Evolutionary conservation across 495 filamentous ascomycete genomes (phyloP).

Genomic region (Penicillium bialowiezense): DNA sequence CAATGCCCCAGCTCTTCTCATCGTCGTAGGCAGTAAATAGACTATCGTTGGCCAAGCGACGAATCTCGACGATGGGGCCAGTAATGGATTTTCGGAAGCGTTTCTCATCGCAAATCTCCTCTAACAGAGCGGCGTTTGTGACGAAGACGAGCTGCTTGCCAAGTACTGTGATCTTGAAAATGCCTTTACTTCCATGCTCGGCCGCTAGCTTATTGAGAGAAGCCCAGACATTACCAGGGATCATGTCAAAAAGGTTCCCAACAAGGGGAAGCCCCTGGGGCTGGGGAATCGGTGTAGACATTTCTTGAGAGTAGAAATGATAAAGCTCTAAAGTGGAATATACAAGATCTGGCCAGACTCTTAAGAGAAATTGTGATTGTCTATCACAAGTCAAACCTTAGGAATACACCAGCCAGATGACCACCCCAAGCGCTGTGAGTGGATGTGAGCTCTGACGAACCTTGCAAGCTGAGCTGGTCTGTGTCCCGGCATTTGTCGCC

Average conservation of each 20-base stretch:
- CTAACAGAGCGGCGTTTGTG: conserved; percentile 52
- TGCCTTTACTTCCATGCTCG: conserved; percentile 54
- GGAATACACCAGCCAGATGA: too few relatives aligned
- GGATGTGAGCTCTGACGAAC: too few relatives aligned
- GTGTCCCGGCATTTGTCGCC: too few relatives aligned
- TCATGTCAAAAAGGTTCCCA: conserved; percentile 65
- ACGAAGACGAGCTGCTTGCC: conserved; percentile 52
- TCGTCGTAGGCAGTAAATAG: conserved; percentile 66
- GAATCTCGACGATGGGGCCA: conserved; percentile 56
- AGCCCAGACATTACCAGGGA: conserved; percentile 58
- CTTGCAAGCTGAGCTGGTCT: too few relatives aligned
- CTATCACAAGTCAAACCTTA: too few relatives aligned
- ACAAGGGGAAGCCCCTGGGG: conserved; percentile 66
- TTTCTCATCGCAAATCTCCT: conserved; percentile 71
- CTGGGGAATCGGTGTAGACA: conserved; percentile 54
- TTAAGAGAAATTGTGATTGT: too few relatives aligned
- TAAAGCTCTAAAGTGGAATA: too few relatives aligned
- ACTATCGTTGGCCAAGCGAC: conserved; percentile 62
- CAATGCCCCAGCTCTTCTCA: conserved; percentile 68
- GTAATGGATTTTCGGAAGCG: conserved; percentile 64
- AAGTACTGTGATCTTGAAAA: conserved; percentile 63
- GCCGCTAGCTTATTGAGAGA: conserved; percentile 62
- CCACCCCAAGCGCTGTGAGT: too few relatives aligned
- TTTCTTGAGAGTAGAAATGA: too few relatives aligned
- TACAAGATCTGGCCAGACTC: too few relatives aligned